Conservation (phyloP, 2,329 filamentous ascomycete species). For the Botrytis cinerea region DNA sequence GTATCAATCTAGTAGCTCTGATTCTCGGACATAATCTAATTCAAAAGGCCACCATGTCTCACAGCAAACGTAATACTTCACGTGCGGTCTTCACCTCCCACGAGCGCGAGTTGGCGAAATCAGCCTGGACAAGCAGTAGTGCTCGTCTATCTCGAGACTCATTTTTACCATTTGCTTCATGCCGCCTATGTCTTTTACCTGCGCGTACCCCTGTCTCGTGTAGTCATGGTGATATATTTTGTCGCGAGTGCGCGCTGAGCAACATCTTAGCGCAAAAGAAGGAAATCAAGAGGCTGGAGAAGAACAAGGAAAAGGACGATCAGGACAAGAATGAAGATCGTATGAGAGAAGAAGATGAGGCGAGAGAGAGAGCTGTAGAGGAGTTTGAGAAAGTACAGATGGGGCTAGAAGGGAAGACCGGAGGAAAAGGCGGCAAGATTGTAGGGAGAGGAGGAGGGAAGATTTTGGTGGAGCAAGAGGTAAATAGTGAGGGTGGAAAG, state of each 20-base stretch:
- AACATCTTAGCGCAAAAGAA: conserved; percentile 91
- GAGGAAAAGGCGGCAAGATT: conserved; percentile 41
- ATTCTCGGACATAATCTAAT: conserved; percentile 45
- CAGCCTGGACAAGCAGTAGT: conserved; percentile 76
- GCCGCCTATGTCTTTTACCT: conserved; percentile 80
- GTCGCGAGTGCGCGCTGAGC: conserved; percentile 86
- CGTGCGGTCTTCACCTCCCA: conserved; percentile 92
- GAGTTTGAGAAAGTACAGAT: conserved; percentile 87
- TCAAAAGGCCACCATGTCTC: conserved; percentile 44
- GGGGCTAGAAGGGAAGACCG: conserved; percentile 53
- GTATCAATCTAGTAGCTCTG: background rate
- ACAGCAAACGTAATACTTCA: conserved; percentile 83
- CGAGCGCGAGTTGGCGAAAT: conserved; percentile 80
- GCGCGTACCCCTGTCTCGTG: conserved; percentile 84
- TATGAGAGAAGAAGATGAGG: conserved; percentile 66
- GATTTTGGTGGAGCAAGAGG: conserved; percentile 46
- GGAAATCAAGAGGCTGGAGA: conserved; percentile 82
- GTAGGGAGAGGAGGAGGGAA: conserved; percentile 48
- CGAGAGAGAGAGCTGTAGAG: conserved; percentile 65
- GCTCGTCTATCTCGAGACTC: conserved; percentile 88
- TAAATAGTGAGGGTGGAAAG: conserved; percentile 35
- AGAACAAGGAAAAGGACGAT: conserved; percentile 60
- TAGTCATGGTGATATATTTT: conserved; percentile 85
- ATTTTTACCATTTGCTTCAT: conserved; percentile 88
- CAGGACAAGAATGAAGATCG: conserved; percentile 63